These are phyloP conservation scores for Rosa rugosa DNA, from an alignment of 306 rosid species.

Conservation along the genomic window DNA sequence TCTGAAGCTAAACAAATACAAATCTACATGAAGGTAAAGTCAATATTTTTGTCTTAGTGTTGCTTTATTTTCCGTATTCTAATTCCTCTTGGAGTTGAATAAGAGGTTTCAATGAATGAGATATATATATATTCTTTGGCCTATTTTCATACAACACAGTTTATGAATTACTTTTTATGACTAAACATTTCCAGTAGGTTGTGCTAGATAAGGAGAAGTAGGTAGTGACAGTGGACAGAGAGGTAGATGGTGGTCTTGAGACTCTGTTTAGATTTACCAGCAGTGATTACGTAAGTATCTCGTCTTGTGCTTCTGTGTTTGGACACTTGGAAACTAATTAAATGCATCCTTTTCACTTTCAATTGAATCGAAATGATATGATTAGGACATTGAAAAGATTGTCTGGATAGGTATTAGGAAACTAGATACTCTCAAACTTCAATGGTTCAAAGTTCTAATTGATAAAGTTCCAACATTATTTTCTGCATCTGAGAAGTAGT, in stretches of 20 bases:
- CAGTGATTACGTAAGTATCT: slow-evolving; percentile 82
- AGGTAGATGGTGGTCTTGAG: slow-evolving; percentile 92
- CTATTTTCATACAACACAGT: neutral
- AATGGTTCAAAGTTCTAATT: neutral
- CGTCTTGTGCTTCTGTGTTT: slow-evolving; percentile 12
- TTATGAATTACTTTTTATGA: slow-evolving; percentile 27
- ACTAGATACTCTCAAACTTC: neutral
- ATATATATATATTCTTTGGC: neutral
- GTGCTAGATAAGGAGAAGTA: slow-evolving; percentile 84
- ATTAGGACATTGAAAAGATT: neutral
- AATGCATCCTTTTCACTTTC: slow-evolving; percentile 6
- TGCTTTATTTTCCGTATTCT: neutral
- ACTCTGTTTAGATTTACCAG: slow-evolving; percentile 73
- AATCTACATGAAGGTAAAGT: neutral
- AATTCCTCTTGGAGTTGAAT: neutral
- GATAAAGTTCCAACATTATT: neutral
- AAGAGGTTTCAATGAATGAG: neutral
- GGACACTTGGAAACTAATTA: neutral
- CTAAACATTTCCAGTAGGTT: slow-evolving; percentile 74
- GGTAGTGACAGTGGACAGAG: slow-evolving; percentile 78
- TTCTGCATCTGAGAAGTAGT: neutral
- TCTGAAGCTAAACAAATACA: neutral
- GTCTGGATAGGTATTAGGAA: neutral
- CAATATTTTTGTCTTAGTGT: neutral
- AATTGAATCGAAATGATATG: neutral